These are phyloP conservation scores for Coemansia pectinata DNA, from an alignment of 192 early-diverging fungal species.

Conservation along the genomic window DNA sequence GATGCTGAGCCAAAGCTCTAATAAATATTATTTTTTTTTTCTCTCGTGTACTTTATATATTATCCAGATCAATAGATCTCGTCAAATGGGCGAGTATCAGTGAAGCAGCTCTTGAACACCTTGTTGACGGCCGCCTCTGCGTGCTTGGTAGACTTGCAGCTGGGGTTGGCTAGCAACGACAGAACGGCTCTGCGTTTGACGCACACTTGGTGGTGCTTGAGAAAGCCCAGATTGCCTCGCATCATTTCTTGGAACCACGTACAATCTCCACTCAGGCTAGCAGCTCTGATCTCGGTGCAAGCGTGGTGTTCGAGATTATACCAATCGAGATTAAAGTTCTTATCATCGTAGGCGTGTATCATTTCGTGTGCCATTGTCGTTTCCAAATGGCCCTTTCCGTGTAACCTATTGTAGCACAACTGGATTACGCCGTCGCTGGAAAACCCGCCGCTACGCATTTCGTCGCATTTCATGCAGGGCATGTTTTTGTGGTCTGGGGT, in stretches of 20 bases:
- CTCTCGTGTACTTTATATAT: not conserved
- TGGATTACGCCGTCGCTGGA: slow-evolving; percentile 76
- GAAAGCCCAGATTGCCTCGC: slow-evolving; percentile 67
- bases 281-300: slow-evolving; percentile 80
- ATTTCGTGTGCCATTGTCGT: slow-evolving; percentile 94
- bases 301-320: slow-evolving; percentile 75
- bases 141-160: slow-evolving; percentile 69
- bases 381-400: slow-evolving; percentile 80
- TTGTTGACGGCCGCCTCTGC: slow-evolving; percentile 86
- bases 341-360: slow-evolving; percentile 82
- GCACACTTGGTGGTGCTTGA: slow-evolving; percentile 83
- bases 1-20: slow-evolving; percentile 5
- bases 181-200: slow-evolving; percentile 83
- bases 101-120: slow-evolving; percentile 90
- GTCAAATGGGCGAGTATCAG: slow-evolving; percentile 94
- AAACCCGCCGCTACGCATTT: slow-evolving; percentile 84
- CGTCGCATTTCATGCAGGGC: slow-evolving; percentile 80
- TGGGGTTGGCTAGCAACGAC: slow-evolving; percentile 74
- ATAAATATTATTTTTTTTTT: not conserved
- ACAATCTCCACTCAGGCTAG: slow-evolving; percentile 79
- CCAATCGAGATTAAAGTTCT: slow-evolving; percentile 73
- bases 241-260: slow-evolving; percentile 66
- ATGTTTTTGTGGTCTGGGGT: slow-evolving; percentile 61
- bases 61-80: slow-evolving; percentile 69
- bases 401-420: slow-evolving; percentile 84